Evolutionary conservation across 371 early-diverging fungal genomes (phyloP), one percentile per base, ranked within the genome.

Genomic region (Apophysomyces elegans): DNA sequence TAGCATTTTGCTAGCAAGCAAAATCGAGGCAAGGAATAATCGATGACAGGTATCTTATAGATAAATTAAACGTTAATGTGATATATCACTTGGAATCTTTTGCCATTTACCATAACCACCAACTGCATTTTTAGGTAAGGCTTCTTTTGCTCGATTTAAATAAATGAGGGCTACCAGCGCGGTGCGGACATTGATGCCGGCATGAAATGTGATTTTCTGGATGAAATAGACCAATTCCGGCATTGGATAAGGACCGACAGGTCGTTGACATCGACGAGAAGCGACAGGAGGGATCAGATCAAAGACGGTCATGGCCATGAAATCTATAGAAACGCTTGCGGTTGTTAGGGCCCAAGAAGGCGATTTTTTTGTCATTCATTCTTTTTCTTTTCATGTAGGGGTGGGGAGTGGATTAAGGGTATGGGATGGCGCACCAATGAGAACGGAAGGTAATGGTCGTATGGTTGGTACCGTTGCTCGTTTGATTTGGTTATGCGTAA

Each of bases 1-100:
- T 56, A 90, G 78, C 64, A 90, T 90, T 72, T 93, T 93, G 43
- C 89, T 90, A 5, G 91, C 93, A 37, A 88, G 65, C 37, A 93
- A 79, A 5, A 93, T 67, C 0, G 92, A 86, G 11, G 88, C 92
- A n/a, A 92, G 75, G 79, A 91, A 90, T 84, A 93, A 87, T 44
- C 93, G 89, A 56, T 92, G 88, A 16, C 86, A 70, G 7, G 83
- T 81, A 59, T 81, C 79, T 73, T 67, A 12, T 47, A 32, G 26
- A 26, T 26, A 26, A 26, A 26, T 26, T 26, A 26, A 3, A 26
- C 2, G 32, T 26, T 2, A 26, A 26, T 26, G 32, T 1, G 32
- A 26, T 26, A 26, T 26, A 26, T 26, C 32, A 26, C 32, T 26
- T 26, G 1, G 32, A 26, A 26, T 2, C 3, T 26, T 41, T 8